Base-by-base conservation (phyloP, 352 stramenopile species). In the Globisporangium nodosum region DNA sequence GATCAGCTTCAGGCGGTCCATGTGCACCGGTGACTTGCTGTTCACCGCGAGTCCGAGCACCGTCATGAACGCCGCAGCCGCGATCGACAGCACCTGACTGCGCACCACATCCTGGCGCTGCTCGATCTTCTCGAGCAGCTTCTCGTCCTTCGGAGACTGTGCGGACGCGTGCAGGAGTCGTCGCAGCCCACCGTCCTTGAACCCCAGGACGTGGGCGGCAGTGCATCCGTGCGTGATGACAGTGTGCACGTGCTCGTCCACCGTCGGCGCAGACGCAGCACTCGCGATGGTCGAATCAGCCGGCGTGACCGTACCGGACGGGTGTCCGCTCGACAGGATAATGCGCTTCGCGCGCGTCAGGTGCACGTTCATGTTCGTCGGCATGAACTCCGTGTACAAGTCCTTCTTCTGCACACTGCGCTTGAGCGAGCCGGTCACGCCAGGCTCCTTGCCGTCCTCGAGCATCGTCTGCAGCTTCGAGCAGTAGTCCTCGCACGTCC, bases 371-470 rank as follows among this genome's bases (percentile, higher is more conserved):
- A 95, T 54, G 67, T 95, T 95, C 11, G 81, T 92, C 2, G 83
- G 74, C 85, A 95, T 95, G 56, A 95, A 95, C 49, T 87, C 76
- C 1, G 80, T 84, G 6, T 73, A 71, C 65, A 91, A 78, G 60
- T 95, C 85, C 51, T 95, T 95, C 61, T 93, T 95, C 70, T 88
- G 82, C 35, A 82, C 90, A 57, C 83, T 93, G 33, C 85, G 85
- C 59, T 93, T 93, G 27, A 95, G 57, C 45, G 76, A 90, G 4
- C 83, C 81, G 3, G 85, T 95, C 56, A 95, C 87, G 3, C 85
- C 85, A 24, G 87, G 81, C 53, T 95, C 85, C 11, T 82, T 82
- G 33, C 85, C 85, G 39, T 90, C 72, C 48, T 90, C 80, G 5
- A 93, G 66, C 58, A 88, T 90, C 18, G 66, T 52, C 49, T 84